Evolutionary conservation across 2,329 filamentous ascomycete species (phyloP).

Genomic region (Alternaria infectoria): DNA sequence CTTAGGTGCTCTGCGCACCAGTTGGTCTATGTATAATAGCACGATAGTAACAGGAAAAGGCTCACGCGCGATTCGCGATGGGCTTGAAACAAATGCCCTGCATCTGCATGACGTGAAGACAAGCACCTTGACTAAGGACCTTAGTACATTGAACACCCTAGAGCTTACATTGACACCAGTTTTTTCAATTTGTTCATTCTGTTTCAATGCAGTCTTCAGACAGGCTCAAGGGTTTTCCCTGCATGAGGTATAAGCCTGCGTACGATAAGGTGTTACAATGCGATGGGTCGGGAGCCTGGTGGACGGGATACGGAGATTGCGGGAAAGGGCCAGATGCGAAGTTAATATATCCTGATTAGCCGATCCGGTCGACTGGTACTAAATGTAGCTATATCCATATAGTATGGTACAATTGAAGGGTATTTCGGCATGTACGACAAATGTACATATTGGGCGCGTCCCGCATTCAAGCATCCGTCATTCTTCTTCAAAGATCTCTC

Average conservation of each 20-base stretch:
- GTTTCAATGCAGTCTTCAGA: too few species aligned
- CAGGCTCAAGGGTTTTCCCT: too few species aligned
- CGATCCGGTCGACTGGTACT: conserved; percentile 12
- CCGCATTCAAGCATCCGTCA: neutral
- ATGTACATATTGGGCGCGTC: neutral
- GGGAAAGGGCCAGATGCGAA: neutral
- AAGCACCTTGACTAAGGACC: too few species aligned
- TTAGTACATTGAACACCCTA: too few species aligned
- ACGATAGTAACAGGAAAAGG: neutral
- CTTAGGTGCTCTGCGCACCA: neutral
- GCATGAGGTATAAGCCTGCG: too few species aligned
- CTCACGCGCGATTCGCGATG: neutral
- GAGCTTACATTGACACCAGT: too few species aligned
- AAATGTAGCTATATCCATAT: conserved; percentile 11
- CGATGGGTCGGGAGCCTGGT: too few species aligned
- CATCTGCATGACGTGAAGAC: neutral
- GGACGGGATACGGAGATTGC: neutral
- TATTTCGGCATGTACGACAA: neutral
- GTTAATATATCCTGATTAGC: neutral
- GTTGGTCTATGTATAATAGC: neutral
- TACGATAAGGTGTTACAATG: too few species aligned
- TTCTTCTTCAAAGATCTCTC: neutral
- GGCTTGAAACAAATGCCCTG: too few species aligned
- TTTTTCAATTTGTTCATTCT: too few species aligned
- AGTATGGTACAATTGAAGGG: conserved; percentile 6